Percentiles rank a stretch among this genome's conserved stretches.
Evolutionary conservation across 2,329 filamentous ascomycete genomes (phyloP).

Genomic region (Stachybotrys echinatus): DNA sequence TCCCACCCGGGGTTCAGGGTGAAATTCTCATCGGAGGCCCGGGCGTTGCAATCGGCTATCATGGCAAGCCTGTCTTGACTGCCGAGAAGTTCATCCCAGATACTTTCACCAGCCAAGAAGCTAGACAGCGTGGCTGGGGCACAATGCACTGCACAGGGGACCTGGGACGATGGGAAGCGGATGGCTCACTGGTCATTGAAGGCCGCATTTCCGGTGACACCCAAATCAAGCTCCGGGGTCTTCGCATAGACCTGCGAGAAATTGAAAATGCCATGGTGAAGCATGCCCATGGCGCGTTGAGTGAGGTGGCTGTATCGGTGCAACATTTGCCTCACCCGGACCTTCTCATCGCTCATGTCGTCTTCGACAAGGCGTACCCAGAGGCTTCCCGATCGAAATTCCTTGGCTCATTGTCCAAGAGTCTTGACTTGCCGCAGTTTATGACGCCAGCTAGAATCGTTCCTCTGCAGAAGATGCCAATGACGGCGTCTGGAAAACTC

Average conservation of each 20-base stretch:
- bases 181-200: slow-evolving; percentile 29
- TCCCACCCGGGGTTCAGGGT: slow-evolving; percentile 30
- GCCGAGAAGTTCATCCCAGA: slow-evolving; percentile 8
- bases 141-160: slow-evolving; percentile 39
- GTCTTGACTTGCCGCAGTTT: slow-evolving; percentile 22
- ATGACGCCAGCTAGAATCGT: slow-evolving; percentile 24
- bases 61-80: no score
- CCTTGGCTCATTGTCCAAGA: slow-evolving; percentile 4
- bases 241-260: slow-evolving; percentile 34
- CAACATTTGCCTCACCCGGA: background rate
- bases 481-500: slow-evolving; percentile 21
- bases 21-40: slow-evolving; percentile 37
- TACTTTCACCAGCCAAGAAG: slow-evolving; percentile 17
- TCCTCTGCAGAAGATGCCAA: slow-evolving; percentile 19
- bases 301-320: background rate
- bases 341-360: background rate
- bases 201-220: slow-evolving; percentile 33
- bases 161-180: slow-evolving; percentile 23
- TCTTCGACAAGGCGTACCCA: background rate
- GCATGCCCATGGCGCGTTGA: background rate
- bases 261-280: slow-evolving; percentile 21
- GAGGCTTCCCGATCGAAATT: no score
- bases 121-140: slow-evolving; percentile 7
- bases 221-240: slow-evolving; percentile 23
- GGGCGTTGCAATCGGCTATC: slow-evolving; percentile 35